Base-by-base conservation (phyloP, 768 basidiomycete genomes). In the Boletus rex-veris region DNA sequence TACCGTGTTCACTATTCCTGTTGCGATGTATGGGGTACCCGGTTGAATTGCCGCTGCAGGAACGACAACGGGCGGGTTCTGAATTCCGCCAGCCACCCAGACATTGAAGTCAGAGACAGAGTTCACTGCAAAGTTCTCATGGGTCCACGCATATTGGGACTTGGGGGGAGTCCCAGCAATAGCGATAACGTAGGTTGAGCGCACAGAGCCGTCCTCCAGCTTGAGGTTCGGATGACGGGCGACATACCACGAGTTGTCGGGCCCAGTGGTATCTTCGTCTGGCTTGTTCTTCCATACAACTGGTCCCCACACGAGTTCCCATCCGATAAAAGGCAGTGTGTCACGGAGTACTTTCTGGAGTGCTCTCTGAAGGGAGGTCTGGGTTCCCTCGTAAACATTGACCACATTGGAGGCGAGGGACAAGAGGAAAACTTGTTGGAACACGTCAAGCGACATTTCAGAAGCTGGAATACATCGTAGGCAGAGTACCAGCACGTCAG, bases 191-290 rank as follows among this genome's bases (percentile, higher is more conserved):
- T 61, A 54, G 41, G 59, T 38, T 3, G 51, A 48, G 5, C 38
- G 43, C 3, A 44, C 21, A 12, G 45, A 53, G 4, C 58, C 52
- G 14, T 64, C 59, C 16, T 64, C 59, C 7, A 54, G 55, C 44
- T 24, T 0, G 38, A 58, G 43, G 16, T 3, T 7, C 0, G 59
- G 59, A 18, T 61, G 44, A 15, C 30, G 36, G 18, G 59, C 59
- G 8, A 64, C 3, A 26, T 50, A 64, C 54, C 53, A 58, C 5
- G 63, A 44, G 41, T 64, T 61, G 11, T 53, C 59, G 8, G 59
- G 62, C 1, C 56, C 55, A 6, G 51, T 53, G 4, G 14, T 7
- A 10, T 1, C 18, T 0, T 44, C 19, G 6, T 45, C 56, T 19
- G 62, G 52, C 3, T 28, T 11, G 14, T 37, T 19, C 45, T 64